Percentiles rank a stretch among this genome's conserved stretches.
phyloP scores from a whole-genome alignment of 2,329 filamentous ascomycete genomes.

The Davidsoniella neocaledoniae region DNA sequence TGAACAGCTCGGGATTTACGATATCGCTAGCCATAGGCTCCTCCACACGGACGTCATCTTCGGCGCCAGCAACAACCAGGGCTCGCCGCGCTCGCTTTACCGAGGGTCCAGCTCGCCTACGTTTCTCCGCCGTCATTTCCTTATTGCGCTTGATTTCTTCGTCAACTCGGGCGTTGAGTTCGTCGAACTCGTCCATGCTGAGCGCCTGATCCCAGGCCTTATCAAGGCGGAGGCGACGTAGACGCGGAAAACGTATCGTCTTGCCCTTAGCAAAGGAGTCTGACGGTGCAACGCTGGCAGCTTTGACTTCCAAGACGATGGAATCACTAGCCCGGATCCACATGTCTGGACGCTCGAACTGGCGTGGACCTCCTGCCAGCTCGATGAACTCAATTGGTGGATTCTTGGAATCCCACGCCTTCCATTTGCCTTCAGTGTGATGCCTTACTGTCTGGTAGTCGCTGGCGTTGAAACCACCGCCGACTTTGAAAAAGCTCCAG shows the following conservation, averaged over 20 bases:
- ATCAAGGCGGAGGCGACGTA: constrained; percentile 66
- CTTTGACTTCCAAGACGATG: constrained; percentile 76
- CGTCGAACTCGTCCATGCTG: constrained; percentile 59
- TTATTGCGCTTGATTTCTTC: constrained; percentile 51
- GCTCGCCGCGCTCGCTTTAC: constrained; percentile 50
- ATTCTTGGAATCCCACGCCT: constrained; percentile 52
- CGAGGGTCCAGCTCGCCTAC: constrained; percentile 27
- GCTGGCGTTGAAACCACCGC: constrained; percentile 72
- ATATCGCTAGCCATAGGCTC: not conserved
- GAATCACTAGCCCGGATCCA: constrained; percentile 89
- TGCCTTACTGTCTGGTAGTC: constrained; percentile 77
- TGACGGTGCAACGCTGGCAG: constrained; percentile 56
- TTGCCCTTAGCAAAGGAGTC: constrained; percentile 61
- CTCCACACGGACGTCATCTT: not conserved
- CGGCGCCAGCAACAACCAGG: constrained; percentile 52
- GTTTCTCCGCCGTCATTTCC: constrained; percentile 60
- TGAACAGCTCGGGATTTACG: constrained; percentile 47
- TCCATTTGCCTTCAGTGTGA: constrained; percentile 82
- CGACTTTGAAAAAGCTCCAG: constrained; percentile 94
- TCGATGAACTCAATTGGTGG: constrained; percentile 68
- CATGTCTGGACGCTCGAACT: constrained; percentile 68
- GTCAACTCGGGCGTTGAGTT: constrained; percentile 51
- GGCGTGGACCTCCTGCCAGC: constrained; percentile 53
- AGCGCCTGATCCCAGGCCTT: constrained; percentile 70
- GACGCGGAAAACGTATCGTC: constrained; percentile 82